Evolutionary conservation across 768 basidiomycete genomes (phyloP).

Genomic region (Boletus sp.): DNA sequence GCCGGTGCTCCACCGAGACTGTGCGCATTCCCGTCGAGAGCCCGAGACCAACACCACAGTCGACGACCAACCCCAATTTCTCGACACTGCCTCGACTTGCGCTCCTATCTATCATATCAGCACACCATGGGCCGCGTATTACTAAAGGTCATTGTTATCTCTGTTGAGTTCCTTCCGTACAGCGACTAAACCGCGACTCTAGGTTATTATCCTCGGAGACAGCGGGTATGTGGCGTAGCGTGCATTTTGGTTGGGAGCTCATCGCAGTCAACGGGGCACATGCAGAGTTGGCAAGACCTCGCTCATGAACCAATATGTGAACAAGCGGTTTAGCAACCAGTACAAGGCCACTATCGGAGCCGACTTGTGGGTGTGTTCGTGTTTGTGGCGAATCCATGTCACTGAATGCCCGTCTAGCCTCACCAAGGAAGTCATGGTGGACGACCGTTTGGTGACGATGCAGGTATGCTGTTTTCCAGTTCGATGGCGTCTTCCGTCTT

Average conservation of each 20-base stretch:
- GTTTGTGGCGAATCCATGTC: conserved; percentile 1
- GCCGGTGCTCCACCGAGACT: conserved; percentile 20
- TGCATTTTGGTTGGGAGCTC: conserved; percentile 6
- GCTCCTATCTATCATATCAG: neutral
- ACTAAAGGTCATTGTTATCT: conserved; percentile 59
- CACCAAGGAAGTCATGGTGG: conserved; percentile 98
- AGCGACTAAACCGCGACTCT: conserved; percentile 9
- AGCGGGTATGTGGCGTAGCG: conserved; percentile 62
- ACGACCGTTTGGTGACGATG: conserved; percentile 98
- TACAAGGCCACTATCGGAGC: conserved; percentile 99
- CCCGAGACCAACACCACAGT: conserved; percentile 11
- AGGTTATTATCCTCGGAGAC: conserved; percentile 99
- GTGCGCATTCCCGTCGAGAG: neutral
- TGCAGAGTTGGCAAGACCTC: conserved; percentile 96
- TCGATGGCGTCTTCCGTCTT: neutral
- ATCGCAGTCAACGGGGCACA: neutral
- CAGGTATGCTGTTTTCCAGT: conserved; percentile 56
- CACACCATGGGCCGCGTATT: conserved; percentile 76
- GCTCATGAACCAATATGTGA: conserved; percentile 99
- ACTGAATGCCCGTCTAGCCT: conserved; percentile 47
- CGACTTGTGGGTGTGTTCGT: conserved; percentile 70
- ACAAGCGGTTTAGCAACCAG: conserved; percentile 99
- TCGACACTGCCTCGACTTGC: neutral
- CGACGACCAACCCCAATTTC: neutral
- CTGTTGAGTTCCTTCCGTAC: neutral